A percentile compares a stretch with the other conserved stretches of the same genome.
Evolutionary conservation across 192 early-diverging fungal species (phyloP).

Genomic region (Podila verticillata): DNA sequence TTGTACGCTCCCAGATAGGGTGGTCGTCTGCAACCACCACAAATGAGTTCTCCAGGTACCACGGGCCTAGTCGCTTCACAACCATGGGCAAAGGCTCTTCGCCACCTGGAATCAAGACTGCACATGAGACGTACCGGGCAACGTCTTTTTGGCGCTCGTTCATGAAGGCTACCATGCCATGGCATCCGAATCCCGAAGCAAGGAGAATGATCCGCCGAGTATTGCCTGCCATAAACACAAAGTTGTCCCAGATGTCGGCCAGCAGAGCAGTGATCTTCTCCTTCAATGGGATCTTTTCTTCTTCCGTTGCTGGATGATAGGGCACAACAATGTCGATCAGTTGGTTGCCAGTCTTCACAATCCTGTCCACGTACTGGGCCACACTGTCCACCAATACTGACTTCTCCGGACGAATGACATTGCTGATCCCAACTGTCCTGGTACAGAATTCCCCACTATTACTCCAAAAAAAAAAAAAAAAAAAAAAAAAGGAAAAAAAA

Average conservation of each 20-base stretch:
- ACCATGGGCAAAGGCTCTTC: conserved; percentile 49
- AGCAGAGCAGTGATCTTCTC: conserved; percentile 39
- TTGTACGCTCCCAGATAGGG: conserved; percentile 23
- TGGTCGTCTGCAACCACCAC: conserved; percentile 45
- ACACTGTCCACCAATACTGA: conserved; percentile 36
- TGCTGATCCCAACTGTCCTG: conserved; percentile 23
- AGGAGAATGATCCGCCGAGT: conserved; percentile 43
- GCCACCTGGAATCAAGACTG: conserved; percentile 45
- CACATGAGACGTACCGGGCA: conserved; percentile 37
- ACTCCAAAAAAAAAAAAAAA: not conserved
- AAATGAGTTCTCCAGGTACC: conserved; percentile 44
- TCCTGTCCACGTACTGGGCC: conserved; percentile 44
- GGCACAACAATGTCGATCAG: conserved; percentile 37
- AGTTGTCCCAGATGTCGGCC: conserved; percentile 53
- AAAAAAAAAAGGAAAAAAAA: no score
- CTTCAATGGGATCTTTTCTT: conserved; percentile 28
- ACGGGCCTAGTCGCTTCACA: conserved; percentile 21
- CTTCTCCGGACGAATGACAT: conserved; percentile 44
- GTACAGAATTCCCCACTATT: conserved; percentile 40
- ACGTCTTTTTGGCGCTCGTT: conserved; percentile 51
- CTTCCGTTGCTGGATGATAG: conserved; percentile 38
- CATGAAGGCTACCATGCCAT: conserved; percentile 45
- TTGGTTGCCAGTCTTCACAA: conserved; percentile 29
- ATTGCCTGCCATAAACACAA: conserved; percentile 10
- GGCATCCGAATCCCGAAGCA: conserved; percentile 48